These are phyloP conservation scores for Celoporthe dispersa DNA, from an alignment of 2,329 filamentous ascomycete species.

Conservation along the genomic window DNA sequence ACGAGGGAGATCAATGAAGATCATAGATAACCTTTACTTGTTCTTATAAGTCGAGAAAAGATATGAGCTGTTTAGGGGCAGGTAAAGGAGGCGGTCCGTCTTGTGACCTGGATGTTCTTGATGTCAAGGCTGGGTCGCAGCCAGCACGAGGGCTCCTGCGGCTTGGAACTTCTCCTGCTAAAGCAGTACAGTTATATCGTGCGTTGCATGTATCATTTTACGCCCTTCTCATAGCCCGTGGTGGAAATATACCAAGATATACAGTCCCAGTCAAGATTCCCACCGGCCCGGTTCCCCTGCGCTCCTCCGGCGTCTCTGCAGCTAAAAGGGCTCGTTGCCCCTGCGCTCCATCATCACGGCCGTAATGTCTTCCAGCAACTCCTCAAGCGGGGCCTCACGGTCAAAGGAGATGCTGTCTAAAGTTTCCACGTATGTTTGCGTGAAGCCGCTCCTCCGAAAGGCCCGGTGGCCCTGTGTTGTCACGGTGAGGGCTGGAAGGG, in stretches of 20 bases:
- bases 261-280: background rate
- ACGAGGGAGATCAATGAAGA: background rate
- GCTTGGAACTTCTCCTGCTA: background rate
- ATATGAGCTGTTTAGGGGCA: background rate
- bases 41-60: no score
- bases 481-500: constrained; percentile 22
- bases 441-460: constrained; percentile 23
- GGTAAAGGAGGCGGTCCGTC: background rate
- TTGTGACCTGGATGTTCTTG: background rate
- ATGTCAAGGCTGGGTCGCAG: background rate
- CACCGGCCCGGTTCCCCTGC: background rate
- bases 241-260: background rate
- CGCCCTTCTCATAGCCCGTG: background rate
- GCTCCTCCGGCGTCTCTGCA: background rate
- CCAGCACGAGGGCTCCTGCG: background rate
- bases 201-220: background rate
- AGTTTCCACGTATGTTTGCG: constrained; percentile 8
- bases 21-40: background rate
- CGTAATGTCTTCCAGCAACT: background rate
- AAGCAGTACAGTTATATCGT: background rate
- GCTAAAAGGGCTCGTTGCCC: constrained; percentile 6
- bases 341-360: constrained; percentile 23
- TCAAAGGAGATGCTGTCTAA: background rate
- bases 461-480: constrained; percentile 18
- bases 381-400: background rate